phyloP scores from a whole-genome alignment of 106 monocot genomes.

The Acorus gramineus region DNA sequence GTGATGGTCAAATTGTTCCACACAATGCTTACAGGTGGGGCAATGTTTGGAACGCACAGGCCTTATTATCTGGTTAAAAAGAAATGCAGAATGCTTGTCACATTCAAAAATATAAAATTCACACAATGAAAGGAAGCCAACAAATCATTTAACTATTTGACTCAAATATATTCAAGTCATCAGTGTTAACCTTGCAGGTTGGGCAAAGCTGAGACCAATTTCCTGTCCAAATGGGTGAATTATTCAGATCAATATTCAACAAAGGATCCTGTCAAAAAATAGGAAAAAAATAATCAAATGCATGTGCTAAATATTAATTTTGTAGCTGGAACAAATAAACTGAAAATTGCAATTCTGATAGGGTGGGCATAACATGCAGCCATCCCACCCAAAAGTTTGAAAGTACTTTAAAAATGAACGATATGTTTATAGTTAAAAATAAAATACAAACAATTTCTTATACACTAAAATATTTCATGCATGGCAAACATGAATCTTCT shows the following conservation, averaged over 20 bases:
- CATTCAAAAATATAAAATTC: not conserved
- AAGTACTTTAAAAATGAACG: no score
- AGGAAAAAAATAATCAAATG: not conserved
- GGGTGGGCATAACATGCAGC: no score
- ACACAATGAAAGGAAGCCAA: no score
- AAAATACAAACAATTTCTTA: no score
- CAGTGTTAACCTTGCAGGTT: conserved; percentile 70
- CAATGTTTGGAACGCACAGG: conserved; percentile 96
- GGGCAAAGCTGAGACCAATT: conserved; percentile 92
- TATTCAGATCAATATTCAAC: conserved; percentile 47
- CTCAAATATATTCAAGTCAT: no score
- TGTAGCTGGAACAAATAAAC: no score
- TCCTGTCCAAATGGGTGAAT: conserved; percentile 54
- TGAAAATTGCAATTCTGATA: no score
- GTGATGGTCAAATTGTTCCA: conserved; percentile 95
- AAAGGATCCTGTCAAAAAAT: conserved; percentile 51
- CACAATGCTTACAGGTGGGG: conserved; percentile 70
- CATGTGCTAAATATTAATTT: not conserved
- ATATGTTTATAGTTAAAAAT: no score
- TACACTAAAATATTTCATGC: no score
- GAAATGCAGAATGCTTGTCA: not conserved
- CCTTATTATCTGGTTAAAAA: conserved; percentile 55
- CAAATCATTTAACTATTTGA: not conserved
- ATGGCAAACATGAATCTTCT: no score
- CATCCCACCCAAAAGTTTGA: no score